Base-by-base conservation (phyloP, 2,329 filamentous ascomycete genomes). In the Blastomyces emzantsi region DNA sequence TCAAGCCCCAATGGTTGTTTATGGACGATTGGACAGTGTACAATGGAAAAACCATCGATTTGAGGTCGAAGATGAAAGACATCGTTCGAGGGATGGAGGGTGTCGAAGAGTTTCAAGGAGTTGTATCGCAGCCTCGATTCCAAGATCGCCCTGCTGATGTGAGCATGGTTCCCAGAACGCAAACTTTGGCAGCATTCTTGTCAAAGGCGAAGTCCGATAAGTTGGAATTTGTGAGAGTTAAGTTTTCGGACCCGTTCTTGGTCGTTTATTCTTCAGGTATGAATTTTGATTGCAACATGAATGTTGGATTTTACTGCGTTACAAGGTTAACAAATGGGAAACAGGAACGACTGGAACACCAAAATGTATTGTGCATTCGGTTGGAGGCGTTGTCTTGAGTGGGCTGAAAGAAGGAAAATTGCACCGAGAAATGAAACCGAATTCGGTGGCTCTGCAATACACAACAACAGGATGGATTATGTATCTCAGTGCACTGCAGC, bases 401-500 rank as follows among this genome's bases (percentile, higher is more conserved):
- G 66, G 73, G 1, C 74, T 73, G 51, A 87, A 92, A 71, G 90
- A 95, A 72, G 79, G 77, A 0, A 74, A 72, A 28, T 70, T 87
- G 28, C 83, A 87, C 67, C 73, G 78, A 7, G 77, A 82, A 59
- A 68, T 80, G 52, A 73, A 73, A 0, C 71, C 79, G 0, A 72
- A 73, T 8, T 80, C 73, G 19, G 78, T 80, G 0, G 71, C 76
- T 9, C 67, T 87, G 43, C 85, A 87, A 70, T 87, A 85, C 69
- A 87, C 86, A 0, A 88, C 86, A 0, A 91, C 88, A 0, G 88
- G 89, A 0, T 95, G 90, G 90, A 94, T 96, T 75, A 95, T 96
- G 90, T 94, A 93, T 72, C 78, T 92, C 9, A 76, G 80, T 2
- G 83, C 82, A 47, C 78, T 90, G 0, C 79, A 81, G 25, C 78